Base-by-base conservation (phyloP, 2,329 filamentous ascomycete genomes). In the Myotisia sp. region DNA sequence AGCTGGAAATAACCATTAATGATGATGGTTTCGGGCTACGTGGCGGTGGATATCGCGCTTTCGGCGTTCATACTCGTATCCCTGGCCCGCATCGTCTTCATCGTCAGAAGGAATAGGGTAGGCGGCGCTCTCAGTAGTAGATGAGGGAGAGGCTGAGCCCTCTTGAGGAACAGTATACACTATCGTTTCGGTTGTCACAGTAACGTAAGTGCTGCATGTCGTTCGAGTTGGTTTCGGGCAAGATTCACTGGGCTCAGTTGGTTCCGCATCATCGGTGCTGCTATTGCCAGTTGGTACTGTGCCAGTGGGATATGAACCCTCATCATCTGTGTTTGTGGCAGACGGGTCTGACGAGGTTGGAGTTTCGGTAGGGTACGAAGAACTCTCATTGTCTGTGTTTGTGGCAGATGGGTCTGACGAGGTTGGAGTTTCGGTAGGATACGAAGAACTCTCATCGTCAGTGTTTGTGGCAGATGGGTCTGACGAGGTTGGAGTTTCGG, bases 101-200 rank as follows among this genome's bases (percentile, higher is more conserved):
- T 29, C 32, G 6, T 30, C 26, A 28, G 35, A 33, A 8, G 31
- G 34, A 19, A 40, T 32, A 16, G 38, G 35, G 20, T 33, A 29
- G 27, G 37, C 28, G 20, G 35, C 35, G 23, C 30, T 31, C 16
- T 30, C 31, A 5, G 23, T 32, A n/a, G 22, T 33, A 18, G 31
- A 33, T 13, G 27, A 10, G 9, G 26, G 26, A n/a, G n/a, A n/a
- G 26, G 9, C 26, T n/a, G 22, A 4, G 5, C 19, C 14, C 10
- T 22, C 14, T 24, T 19, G 29, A 10, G 17, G 20, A 14, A 32
- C 18, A 17, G 29, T 32, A n/a, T 18, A 26, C n/a, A 20, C 16
- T 12, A 34, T 10, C 6, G 32, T 26, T 22, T 17, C 19, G 10
- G 16, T 18, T 17, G n/a, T 27, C 4, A 17, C 20, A 8, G 9